These are phyloP conservation scores for Scytalidium lignicola DNA, from an alignment of 2,329 filamentous ascomycete genomes.

Conservation along the genomic window DNA sequence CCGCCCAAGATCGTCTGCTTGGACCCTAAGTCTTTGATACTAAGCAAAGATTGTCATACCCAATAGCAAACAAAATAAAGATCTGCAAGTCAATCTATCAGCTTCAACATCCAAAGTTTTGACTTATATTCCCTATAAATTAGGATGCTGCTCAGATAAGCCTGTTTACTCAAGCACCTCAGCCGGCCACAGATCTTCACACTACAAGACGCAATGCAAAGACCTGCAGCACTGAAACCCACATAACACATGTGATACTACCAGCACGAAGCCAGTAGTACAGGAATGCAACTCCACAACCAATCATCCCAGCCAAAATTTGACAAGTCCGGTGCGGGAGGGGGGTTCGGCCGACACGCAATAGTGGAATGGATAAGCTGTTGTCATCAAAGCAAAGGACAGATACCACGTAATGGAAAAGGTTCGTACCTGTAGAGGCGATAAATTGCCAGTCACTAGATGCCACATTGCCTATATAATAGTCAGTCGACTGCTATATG, in stretches of 20 bases:
- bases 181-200: constrained; percentile 47
- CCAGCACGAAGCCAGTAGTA: constrained; percentile 22
- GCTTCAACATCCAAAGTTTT: neutral
- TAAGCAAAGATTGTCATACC: neutral
- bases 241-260: constrained; percentile 41
- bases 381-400: constrained; percentile 46
- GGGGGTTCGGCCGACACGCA: constrained; percentile 62
- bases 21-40: neutral
- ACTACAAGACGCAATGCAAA: constrained; percentile 55
- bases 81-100: neutral
- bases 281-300: constrained; percentile 66
- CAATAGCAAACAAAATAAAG: no score
- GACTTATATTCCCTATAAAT: neutral
- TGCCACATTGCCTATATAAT: neutral
- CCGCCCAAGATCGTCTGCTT: no score
- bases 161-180: constrained; percentile 64
- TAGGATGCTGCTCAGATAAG: constrained; percentile 52
- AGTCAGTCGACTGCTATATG: constrained; percentile 31
- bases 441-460: neutral
- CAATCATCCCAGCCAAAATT: constrained; percentile 51
- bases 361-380: constrained; percentile 76
- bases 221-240: constrained; percentile 51
- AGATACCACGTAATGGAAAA: constrained; percentile 3
- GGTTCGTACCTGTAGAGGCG: constrained; percentile 13
- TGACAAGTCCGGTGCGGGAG: constrained; percentile 63